Evolutionary conservation across 2,329 filamentous ascomycete genomes (phyloP).

Genomic region (Botrytis elliptica): DNA sequence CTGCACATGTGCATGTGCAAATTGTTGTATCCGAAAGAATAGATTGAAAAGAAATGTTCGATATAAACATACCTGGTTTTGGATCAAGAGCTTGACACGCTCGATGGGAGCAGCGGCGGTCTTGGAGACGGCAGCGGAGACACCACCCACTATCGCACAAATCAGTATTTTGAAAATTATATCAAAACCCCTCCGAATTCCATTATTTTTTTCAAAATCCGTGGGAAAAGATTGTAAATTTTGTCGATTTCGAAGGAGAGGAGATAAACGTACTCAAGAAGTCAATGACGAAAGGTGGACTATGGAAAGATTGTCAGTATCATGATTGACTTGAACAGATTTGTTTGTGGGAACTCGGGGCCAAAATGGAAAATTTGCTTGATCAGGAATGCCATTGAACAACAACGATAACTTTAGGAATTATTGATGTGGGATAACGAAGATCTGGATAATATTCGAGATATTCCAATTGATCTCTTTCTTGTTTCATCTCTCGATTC

Average conservation of each 20-base stretch:
- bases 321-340: constrained; percentile 21
- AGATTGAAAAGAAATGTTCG: constrained; percentile 5
- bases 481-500: not conserved
- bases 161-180: constrained; percentile 28
- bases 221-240: constrained; percentile 24
- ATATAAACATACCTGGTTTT: constrained; percentile 86
- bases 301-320: constrained; percentile 35
- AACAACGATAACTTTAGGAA: constrained; percentile 26
- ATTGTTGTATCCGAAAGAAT: constrained; percentile 26
- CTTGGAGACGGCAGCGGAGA: constrained; percentile 99
- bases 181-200: constrained; percentile 13
- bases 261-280: constrained; percentile 84
- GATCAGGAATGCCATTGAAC: constrained; percentile 29
- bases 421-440: constrained; percentile 6
- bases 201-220: constrained; percentile 20
- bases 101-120: constrained; percentile 99
- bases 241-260: constrained; percentile 23
- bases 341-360: constrained; percentile 20
- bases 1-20: constrained; percentile 20
- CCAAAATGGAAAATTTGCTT: constrained; percentile 23
- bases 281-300: constrained; percentile 89
- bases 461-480: not conserved
- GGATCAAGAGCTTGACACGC: constrained; percentile 99
- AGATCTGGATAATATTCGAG: not conserved
- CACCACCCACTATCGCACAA: constrained; percentile 84